Evolutionary conservation across 805 yeast species (phyloP).

Genomic region (Maudiozyma serrabonitensis): DNA sequence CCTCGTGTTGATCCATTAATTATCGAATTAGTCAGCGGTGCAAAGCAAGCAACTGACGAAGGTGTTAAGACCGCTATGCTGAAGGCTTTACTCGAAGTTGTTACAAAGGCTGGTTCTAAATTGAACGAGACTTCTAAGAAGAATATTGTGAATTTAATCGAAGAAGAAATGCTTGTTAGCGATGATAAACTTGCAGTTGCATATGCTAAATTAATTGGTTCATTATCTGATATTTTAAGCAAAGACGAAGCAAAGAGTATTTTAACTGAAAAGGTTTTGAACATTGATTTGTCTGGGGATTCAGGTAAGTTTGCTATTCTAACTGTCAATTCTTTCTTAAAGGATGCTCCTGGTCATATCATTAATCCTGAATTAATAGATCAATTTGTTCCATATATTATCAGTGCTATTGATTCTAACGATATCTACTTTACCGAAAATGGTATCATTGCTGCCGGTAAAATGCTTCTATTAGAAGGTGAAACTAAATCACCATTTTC

Average conservation of each 20-base stretch:
- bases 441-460: constrained; percentile 73
- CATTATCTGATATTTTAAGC: constrained; percentile 58
- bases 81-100: constrained; percentile 75
- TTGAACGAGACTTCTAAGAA: constrained; percentile 66
- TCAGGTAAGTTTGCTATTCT: constrained; percentile 55
- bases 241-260: constrained; percentile 54
- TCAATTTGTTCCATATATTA: constrained; percentile 42
- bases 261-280: constrained; percentile 49
- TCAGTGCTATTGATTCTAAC: constrained; percentile 33
- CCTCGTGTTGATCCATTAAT: constrained; percentile 91
- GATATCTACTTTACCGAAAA: constrained; percentile 58
- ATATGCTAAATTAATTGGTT: constrained; percentile 70
- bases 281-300: constrained; percentile 32
- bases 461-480: constrained; percentile 48
- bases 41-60: constrained; percentile 49
- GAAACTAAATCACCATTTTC: constrained; percentile 32
- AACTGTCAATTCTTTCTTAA: constrained; percentile 70
- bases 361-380: constrained; percentile 41
- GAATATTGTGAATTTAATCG: constrained; percentile 61
- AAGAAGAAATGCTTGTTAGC: constrained; percentile 49
- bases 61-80: constrained; percentile 82
- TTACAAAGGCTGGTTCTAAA: constrained; percentile 65
- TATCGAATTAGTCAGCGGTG: constrained; percentile 70
- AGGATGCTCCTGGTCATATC: constrained; percentile 61
- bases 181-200: constrained; percentile 61